Percentiles rank a stretch among this genome's conserved stretches.
These are phyloP conservation scores for Trypanosoma cruzi DNA, from an alignment of 208 protist species.

Conservation along the genomic window DNA sequence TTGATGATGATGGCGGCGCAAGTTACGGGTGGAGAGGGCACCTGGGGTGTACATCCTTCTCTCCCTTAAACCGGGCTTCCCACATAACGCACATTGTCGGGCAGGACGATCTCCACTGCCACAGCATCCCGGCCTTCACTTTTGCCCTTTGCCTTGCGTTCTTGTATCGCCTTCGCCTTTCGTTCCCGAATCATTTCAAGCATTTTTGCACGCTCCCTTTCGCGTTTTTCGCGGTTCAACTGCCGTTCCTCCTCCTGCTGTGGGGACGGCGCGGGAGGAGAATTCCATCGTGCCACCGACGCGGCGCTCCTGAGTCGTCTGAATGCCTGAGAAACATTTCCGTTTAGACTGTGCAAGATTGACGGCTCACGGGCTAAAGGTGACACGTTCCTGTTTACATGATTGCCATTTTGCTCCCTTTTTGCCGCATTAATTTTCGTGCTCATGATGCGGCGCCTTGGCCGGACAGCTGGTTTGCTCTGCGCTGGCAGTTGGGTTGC, in stretches of 20 bases:
- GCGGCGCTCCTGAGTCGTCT: slow-evolving; percentile 20
- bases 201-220: slow-evolving; percentile 71
- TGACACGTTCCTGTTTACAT: slow-evolving; percentile 5
- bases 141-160: slow-evolving; percentile 41
- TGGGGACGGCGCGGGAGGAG: slow-evolving; percentile 7
- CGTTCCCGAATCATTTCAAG: slow-evolving; percentile 70
- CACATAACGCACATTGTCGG: slow-evolving; percentile 41
- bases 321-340: background rate
- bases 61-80: background rate
- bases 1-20: too few species aligned
- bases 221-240: slow-evolving; percentile 55
- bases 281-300: slow-evolving; percentile 15
- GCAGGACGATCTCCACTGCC: slow-evolving; percentile 66
- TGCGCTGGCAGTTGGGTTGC: background rate
- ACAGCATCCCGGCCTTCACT: slow-evolving; percentile 30
- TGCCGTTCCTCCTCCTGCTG: slow-evolving; percentile 41
- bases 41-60: too few species aligned
- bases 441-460: background rate
- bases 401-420: background rate
- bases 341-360: background rate
- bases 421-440: background rate
- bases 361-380: slow-evolving; percentile 14
- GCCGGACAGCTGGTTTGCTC: background rate
- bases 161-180: slow-evolving; percentile 48
- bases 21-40: too few species aligned